A percentile compares a stretch with the other conserved stretches of the same genome.
Evolutionary conservation across 2,329 filamentous ascomycete species (phyloP).

Genomic region (Xylaria sp.): DNA sequence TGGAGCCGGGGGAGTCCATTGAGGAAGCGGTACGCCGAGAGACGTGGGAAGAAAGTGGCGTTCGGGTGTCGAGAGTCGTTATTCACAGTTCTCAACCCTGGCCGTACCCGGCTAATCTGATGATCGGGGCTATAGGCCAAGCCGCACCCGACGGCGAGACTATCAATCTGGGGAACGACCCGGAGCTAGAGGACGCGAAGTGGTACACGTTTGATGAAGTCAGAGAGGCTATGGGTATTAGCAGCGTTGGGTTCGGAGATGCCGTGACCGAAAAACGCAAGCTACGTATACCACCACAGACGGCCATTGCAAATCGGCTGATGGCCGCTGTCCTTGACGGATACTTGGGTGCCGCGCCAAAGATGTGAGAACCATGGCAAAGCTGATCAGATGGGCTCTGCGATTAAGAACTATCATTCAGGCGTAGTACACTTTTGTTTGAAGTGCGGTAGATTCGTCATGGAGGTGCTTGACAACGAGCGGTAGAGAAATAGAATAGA

Average conservation of each 20-base stretch:
- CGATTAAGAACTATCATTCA: background rate
- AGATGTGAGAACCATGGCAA: slow-evolving; percentile 27
- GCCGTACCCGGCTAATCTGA: slow-evolving; percentile 86
- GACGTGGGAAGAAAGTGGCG: slow-evolving; percentile 87
- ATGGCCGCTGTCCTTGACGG: slow-evolving; percentile 72
- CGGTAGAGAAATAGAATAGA: background rate
- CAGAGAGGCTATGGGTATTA: slow-evolving; percentile 74
- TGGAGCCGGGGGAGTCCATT: slow-evolving; percentile 85
- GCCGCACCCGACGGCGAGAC: slow-evolving; percentile 80
- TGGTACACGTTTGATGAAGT: slow-evolving; percentile 91
- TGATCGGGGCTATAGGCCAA: slow-evolving; percentile 90
- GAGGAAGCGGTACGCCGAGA: slow-evolving; percentile 86
- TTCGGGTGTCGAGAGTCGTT: slow-evolving; percentile 79
- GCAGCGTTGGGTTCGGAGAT: slow-evolving; percentile 72
- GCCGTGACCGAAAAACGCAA: slow-evolving; percentile 72
- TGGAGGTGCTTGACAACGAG: background rate
- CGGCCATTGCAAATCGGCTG: slow-evolving; percentile 92
- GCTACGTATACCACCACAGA: slow-evolving; percentile 82
- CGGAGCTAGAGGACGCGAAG: slow-evolving; percentile 87
- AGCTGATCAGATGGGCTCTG: background rate
- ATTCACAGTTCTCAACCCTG: slow-evolving; percentile 88
- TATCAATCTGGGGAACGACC: slow-evolving; percentile 86
- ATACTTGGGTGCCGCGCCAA: slow-evolving; percentile 32
- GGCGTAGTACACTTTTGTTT: slow-evolving; percentile 9
- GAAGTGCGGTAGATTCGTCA: background rate